Evolutionary conservation across 2,329 filamentous ascomycete genomes (phyloP).

Genomic region (Pseudogymnoascus destructans): DNA sequence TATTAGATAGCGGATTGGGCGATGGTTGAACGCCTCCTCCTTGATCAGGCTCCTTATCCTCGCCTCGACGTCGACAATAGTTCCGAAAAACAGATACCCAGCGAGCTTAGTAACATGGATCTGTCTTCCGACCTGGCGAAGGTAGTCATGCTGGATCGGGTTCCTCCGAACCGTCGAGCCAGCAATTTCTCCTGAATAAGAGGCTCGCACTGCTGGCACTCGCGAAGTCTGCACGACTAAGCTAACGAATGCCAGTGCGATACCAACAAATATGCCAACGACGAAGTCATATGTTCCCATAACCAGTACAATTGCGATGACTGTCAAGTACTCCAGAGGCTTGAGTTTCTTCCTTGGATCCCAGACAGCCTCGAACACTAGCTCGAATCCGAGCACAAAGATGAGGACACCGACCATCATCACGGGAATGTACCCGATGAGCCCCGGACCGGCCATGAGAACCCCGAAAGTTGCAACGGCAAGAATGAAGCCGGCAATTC

Average conservation of each 20-base stretch:
- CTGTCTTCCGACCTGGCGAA: slow-evolving; percentile 74
- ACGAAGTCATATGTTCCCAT: slow-evolving; percentile 98
- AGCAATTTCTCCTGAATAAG: slow-evolving; percentile 80
- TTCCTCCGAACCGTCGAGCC: slow-evolving; percentile 88
- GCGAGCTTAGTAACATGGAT: slow-evolving; percentile 85
- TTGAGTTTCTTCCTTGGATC: slow-evolving; percentile 82
- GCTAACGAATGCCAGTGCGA: slow-evolving; percentile 79
- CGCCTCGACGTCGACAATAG: slow-evolving; percentile 88
- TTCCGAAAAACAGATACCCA: slow-evolving; percentile 96
- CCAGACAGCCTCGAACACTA: slow-evolving; percentile 79
- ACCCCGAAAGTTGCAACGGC: slow-evolving; percentile 68
- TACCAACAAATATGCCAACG: slow-evolving; percentile 80
- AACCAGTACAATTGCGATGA: slow-evolving; percentile 77
- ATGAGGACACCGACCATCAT: slow-evolving; percentile 96
- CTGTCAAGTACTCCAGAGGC: slow-evolving; percentile 75
- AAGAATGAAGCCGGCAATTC: slow-evolving; percentile 74
- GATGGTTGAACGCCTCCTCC: slow-evolving; percentile 62
- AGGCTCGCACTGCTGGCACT: slow-evolving; percentile 76
- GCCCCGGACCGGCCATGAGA: slow-evolving; percentile 70
- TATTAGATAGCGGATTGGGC: slow-evolving; percentile 79
- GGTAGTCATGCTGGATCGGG: slow-evolving; percentile 73
- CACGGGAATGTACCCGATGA: slow-evolving; percentile 89
- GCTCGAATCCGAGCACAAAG: slow-evolving; percentile 85
- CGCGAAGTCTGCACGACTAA: slow-evolving; percentile 85
- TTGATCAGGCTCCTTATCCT: slow-evolving; percentile 72